phyloP scores from a whole-genome alignment of 805 yeast genomes.

The Maudiozyma barnettii region DNA sequence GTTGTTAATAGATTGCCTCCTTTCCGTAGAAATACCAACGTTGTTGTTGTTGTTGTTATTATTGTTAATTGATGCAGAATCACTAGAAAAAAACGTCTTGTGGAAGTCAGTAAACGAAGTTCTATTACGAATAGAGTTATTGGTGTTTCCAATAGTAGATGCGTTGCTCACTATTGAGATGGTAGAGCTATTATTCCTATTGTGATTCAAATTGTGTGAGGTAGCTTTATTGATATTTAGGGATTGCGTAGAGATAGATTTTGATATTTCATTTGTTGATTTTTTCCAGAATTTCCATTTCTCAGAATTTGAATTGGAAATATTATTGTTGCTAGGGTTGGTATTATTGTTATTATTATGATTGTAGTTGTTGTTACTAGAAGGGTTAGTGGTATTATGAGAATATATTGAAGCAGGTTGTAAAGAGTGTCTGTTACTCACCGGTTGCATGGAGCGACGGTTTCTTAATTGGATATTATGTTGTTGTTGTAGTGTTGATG shows the following conservation, averaged over 20 bases:
- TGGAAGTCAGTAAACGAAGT: constrained; percentile 20
- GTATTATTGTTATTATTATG: not conserved
- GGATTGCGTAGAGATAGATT: constrained; percentile 1
- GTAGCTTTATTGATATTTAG: not conserved
- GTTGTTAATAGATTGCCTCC: constrained; percentile 7
- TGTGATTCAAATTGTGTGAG: not conserved
- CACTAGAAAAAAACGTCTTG: constrained; percentile 9
- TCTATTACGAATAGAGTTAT: constrained; percentile 9
- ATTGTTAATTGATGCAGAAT: not conserved
- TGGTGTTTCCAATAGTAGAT: not conserved
- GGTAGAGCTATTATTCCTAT: not conserved
- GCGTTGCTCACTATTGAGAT: constrained; percentile 1
- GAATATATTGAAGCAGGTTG: constrained; percentile 2
- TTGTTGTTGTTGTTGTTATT: not conserved
- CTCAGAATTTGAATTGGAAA: constrained; percentile 9
- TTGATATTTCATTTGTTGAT: constrained; percentile 2
- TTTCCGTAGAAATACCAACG: not conserved
- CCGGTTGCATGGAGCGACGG: not conserved
- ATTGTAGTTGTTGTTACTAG: constrained; percentile 7
- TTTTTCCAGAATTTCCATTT: constrained; percentile 32
- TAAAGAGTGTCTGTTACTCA: not conserved
- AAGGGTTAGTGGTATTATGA: constrained; percentile 13
- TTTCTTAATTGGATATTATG: not conserved
- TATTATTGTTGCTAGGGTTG: constrained; percentile 20
- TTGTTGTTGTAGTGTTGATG: not conserved